Evolutionary conservation across 257 asterid genomes (phyloP).

Genomic region (Solanum tarijense): DNA sequence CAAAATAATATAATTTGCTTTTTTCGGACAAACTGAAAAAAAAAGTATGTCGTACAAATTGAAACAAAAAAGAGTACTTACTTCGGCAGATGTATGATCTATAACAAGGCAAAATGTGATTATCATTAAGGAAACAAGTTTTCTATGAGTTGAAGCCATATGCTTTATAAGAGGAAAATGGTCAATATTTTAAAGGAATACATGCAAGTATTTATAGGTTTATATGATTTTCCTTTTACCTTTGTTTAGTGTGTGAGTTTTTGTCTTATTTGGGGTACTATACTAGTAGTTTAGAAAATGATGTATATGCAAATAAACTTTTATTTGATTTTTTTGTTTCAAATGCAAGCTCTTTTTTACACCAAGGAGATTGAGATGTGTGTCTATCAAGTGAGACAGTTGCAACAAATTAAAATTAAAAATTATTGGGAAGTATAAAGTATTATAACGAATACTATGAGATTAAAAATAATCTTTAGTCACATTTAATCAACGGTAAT

Average conservation of each 20-base stretch:
- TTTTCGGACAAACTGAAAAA: too few relatives aligned
- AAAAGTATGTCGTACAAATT: not conserved
- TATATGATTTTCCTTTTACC: not conserved
- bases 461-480: too few relatives aligned
- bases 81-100: slow-evolving; percentile 30
- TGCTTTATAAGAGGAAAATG: not conserved
- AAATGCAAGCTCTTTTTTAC: not conserved
- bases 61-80: not conserved
- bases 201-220: not conserved
- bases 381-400: not conserved
- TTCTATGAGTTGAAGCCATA: not conserved
- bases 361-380: not conserved
- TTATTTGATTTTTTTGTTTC: not conserved
- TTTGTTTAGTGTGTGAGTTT: too few relatives aligned
- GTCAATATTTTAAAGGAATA: not conserved
- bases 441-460: too few relatives aligned
- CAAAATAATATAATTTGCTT: too few relatives aligned
- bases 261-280: too few relatives aligned
- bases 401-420: not conserved
- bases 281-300: not conserved
- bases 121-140: not conserved
- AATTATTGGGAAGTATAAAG: too few relatives aligned
- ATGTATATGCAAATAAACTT: not conserved
- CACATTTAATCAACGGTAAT: too few relatives aligned
- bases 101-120: slow-evolving; percentile 10